phyloP scores from a whole-genome alignment of 2,329 filamentous ascomycete genomes.

The Claviceps purpurea region DNA sequence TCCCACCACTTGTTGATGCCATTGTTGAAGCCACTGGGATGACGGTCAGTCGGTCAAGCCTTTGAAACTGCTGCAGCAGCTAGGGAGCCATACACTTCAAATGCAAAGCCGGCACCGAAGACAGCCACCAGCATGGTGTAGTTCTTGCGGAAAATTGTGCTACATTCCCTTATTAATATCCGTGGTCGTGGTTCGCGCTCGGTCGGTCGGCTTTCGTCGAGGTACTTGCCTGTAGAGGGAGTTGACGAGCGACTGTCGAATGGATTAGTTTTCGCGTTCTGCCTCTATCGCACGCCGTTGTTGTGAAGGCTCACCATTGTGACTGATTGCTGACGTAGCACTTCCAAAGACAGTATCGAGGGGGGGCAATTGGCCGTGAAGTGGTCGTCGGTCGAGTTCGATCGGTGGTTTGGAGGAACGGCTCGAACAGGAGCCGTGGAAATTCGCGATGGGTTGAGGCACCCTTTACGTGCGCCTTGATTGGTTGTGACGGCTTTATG shows the following conservation, averaged over 20 bases:
- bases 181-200: constrained; percentile 3
- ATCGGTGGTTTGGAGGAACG: constrained; percentile 13
- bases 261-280: constrained; percentile 20
- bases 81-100: constrained; percentile 66
- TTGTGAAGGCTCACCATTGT: constrained; percentile 22
- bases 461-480: constrained; percentile 18
- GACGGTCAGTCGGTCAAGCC: constrained; percentile 17
- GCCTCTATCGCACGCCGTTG: background rate
- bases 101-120: constrained; percentile 77
- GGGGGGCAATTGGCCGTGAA: constrained; percentile 14
- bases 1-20: constrained; percentile 83
- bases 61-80: constrained; percentile 8
- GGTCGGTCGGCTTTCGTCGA: constrained; percentile 8
- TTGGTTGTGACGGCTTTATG: constrained; percentile 12
- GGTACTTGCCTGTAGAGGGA: constrained; percentile 26
- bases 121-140: constrained; percentile 75
- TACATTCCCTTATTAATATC: constrained; percentile 28
- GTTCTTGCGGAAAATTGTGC: constrained; percentile 77
- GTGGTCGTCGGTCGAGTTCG: constrained; percentile 15
- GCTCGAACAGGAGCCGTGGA: constrained; percentile 8
- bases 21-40: constrained; percentile 64
- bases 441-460: constrained; percentile 18
- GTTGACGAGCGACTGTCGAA: constrained; percentile 21
- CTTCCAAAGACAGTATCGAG: constrained; percentile 12
- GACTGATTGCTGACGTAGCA: constrained; percentile 17